Evolutionary conservation across 2,329 filamentous ascomycete genomes (phyloP).

Genomic region (Fusarium hainanense): DNA sequence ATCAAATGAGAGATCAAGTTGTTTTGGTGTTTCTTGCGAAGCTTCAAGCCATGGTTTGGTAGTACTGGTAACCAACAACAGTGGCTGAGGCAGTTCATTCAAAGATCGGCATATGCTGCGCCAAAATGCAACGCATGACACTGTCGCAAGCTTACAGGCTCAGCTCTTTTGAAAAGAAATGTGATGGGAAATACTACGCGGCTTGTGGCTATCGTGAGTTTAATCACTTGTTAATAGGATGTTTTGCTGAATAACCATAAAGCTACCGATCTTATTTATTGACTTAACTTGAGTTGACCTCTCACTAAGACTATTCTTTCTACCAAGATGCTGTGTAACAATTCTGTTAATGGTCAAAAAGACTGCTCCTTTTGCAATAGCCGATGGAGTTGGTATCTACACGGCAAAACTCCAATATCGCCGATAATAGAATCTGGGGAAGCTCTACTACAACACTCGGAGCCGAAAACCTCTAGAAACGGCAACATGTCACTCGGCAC

Average conservation of each 20-base stretch:
- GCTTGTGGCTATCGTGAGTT: not conserved
- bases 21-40: not conserved
- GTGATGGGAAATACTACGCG: not conserved
- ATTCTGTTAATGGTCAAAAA: not conserved
- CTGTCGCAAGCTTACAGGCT: conserved; percentile 21
- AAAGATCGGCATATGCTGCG: conserved; percentile 34
- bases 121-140: conserved; percentile 22
- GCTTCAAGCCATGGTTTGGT: conserved; percentile 1
- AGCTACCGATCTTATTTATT: not conserved
- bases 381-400: not conserved
- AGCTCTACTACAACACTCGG: conserved; percentile 11
- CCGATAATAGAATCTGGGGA: conserved; percentile 11
- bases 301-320: not conserved
- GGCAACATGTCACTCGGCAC: conserved; percentile 34
- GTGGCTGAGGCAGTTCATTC: conserved; percentile 27
- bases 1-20: not conserved
- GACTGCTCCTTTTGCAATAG: not conserved
- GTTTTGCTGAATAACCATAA: not conserved
- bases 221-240: not conserved
- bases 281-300: not conserved
- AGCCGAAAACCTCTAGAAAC: conserved; percentile 21
- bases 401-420: conserved; percentile 16
- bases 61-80: not conserved
- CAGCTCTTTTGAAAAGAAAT: not conserved
- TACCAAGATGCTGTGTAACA: not conserved